Percentiles rank a stretch among this genome's conserved stretches.
Evolutionary conservation across 169 alveolate genomes (phyloP).

Genomic region (Theileria luwenshuni): DNA sequence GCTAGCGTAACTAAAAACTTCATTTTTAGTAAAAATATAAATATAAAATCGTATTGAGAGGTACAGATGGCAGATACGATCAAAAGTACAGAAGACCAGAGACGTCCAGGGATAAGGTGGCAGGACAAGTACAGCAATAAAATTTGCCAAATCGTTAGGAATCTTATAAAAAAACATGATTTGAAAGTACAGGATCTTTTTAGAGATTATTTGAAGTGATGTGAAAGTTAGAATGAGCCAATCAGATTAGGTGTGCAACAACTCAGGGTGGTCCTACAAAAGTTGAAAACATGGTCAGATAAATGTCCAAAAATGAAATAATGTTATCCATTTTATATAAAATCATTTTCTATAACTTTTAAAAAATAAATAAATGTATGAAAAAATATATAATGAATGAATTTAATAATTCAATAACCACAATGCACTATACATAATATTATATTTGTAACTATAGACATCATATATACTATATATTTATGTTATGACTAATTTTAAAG

Average conservation of each 20-base stretch:
- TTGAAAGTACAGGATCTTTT: too few relatives aligned
- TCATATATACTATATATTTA: too few relatives aligned
- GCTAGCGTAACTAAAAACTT: neutral
- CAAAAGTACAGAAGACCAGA: conserved; percentile 4
- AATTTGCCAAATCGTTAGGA: too few relatives aligned
- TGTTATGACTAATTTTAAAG: too few relatives aligned
- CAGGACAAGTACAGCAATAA: neutral
- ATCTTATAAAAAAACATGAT: too few relatives aligned
- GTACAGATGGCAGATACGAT: neutral
- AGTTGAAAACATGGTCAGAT: neutral
- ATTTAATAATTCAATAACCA: neutral
- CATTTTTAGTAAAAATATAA: conserved; percentile 17
- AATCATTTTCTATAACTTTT: neutral
- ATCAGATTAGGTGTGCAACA: too few relatives aligned
- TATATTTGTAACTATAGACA: too few relatives aligned
- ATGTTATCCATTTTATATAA: conserved; percentile 1
- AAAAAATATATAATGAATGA: conserved; percentile 5
- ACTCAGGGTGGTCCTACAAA: conserved; percentile 11
- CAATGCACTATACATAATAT: too few relatives aligned
- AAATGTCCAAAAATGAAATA: neutral
- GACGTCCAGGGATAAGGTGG: conserved; percentile 11
- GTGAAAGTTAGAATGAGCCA: too few relatives aligned
- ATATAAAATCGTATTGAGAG: neutral
- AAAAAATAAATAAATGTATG: neutral
- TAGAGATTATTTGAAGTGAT: too few relatives aligned